Conservation (phyloP, 169 alveolate species). For the Theileria orientalis region DNA sequence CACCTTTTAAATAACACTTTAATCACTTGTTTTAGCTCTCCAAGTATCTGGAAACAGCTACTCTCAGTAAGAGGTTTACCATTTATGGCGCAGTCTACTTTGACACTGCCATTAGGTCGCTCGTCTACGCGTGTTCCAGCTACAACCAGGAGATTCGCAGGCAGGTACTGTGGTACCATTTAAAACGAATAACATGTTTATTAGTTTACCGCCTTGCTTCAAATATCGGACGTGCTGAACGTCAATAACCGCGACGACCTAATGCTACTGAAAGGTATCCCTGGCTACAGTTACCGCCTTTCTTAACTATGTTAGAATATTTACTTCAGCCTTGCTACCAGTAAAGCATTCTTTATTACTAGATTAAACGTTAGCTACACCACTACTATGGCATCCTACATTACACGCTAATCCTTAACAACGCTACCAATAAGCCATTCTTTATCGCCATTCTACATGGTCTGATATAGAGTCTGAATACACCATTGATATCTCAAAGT, state of each 20-base stretch:
- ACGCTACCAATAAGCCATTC: too few relatives aligned
- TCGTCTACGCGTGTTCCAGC: conserved; percentile 41
- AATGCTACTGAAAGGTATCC: conserved; percentile 28
- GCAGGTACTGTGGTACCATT: conserved; percentile 9
- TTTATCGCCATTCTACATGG: not conserved
- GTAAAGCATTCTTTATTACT: too few relatives aligned
- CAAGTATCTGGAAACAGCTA: conserved; percentile 42
- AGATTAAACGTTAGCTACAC: too few relatives aligned
- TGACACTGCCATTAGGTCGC: conserved; percentile 46
- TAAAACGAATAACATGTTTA: not conserved
- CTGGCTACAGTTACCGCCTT: not conserved
- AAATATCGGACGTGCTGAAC: conserved; percentile 47
- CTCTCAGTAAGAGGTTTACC: conserved; percentile 35
- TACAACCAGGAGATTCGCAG: conserved; percentile 33
- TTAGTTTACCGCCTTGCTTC: conserved; percentile 29
- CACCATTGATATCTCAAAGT: conserved; percentile 4
- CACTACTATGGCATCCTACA: too few relatives aligned
- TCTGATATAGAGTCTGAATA: not conserved
- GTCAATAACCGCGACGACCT: conserved; percentile 35
- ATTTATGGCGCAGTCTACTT: conserved; percentile 64
- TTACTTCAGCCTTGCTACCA: too few relatives aligned
- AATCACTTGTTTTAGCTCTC: conserved; percentile 16
- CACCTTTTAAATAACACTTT: too few relatives aligned
- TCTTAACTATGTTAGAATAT: not conserved
- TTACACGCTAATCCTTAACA: too few relatives aligned